These are phyloP conservation scores for Ustilago loliicola DNA, from an alignment of 1,284 basidiomycete species.

Conservation along the genomic window DNA sequence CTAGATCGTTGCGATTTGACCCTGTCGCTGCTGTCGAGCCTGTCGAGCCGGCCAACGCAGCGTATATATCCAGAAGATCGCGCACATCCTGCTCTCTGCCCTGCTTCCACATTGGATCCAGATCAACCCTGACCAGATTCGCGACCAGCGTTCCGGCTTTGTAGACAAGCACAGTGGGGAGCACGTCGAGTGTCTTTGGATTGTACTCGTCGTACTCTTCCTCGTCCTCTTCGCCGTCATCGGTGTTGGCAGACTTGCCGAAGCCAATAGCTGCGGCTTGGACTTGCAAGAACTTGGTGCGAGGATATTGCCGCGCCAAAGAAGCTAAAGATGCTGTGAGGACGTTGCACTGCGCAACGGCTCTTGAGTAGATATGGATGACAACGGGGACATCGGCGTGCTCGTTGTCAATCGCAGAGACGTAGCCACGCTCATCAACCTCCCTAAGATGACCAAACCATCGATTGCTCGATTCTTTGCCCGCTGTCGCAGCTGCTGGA, in stretches of 20 bases:
- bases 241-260: constrained; percentile 21
- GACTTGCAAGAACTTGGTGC: constrained; percentile 62
- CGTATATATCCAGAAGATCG: constrained; percentile 37
- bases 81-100: constrained; percentile 53
- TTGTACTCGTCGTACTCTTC: constrained; percentile 52
- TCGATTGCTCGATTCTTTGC: constrained; percentile 12
- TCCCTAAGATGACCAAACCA: constrained; percentile 64
- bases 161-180: constrained; percentile 63
- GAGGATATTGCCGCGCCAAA: constrained; percentile 55
- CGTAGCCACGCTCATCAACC: constrained; percentile 60
- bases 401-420: constrained; percentile 58
- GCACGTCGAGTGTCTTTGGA: constrained; percentile 49
- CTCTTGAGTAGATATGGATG: constrained; percentile 64
- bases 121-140: constrained; percentile 61
- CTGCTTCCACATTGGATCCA: constrained; percentile 52
- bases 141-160: constrained; percentile 52
- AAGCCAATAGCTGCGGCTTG: constrained; percentile 61
- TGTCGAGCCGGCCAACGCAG: constrained; percentile 13
- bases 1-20: not conserved
- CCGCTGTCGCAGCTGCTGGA: not conserved
- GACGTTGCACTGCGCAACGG: constrained; percentile 51
- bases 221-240: constrained; percentile 37
- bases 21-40: not conserved
- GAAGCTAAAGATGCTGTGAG: constrained; percentile 52
- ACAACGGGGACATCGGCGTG: constrained; percentile 44